A percentile compares a stretch with the other conserved stretches of the same genome.
Conservation (phyloP, 2,329 filamentous ascomycete genomes). For the Aspergillus oerlinghausenensis region DNA sequence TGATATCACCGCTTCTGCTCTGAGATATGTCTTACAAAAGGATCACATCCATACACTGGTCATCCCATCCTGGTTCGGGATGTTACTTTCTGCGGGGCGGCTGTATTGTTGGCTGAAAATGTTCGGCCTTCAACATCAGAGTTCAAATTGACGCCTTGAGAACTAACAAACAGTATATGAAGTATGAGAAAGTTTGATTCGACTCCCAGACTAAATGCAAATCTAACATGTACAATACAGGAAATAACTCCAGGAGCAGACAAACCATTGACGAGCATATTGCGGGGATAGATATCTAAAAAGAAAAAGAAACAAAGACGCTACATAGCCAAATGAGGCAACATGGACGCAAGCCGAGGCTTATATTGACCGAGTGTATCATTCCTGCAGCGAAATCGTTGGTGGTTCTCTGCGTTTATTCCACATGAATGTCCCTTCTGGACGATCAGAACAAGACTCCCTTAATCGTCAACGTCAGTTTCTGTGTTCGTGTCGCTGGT, state of each 20-base stretch:
- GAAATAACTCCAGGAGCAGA: not conserved
- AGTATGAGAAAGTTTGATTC: constrained; percentile 7
- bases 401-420: constrained; percentile 3
- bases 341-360: not conserved
- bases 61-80: not conserved
- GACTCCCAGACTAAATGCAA: constrained; percentile 16
- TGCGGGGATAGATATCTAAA: not conserved
- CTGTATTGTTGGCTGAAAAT: too few relatives aligned
- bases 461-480: constrained; percentile 70
- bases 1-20: not conserved
- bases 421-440: not conserved
- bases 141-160: not conserved
- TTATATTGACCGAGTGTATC: not conserved
- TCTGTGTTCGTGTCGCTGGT: constrained; percentile 61
- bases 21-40: not conserved
- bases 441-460: not conserved
- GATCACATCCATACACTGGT: not conserved
- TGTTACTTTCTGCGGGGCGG: not conserved
- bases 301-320: not conserved
- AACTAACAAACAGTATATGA: constrained; percentile 1
- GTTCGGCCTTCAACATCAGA: not conserved
- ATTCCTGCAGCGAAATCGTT: not conserved
- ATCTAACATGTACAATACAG: constrained; percentile 6
- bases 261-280: not conserved
- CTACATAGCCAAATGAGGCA: not conserved